These are phyloP conservation scores for Arctostaphylos glauca DNA, from an alignment of 148 eudicot genomes.

Conservation along the genomic window DNA sequence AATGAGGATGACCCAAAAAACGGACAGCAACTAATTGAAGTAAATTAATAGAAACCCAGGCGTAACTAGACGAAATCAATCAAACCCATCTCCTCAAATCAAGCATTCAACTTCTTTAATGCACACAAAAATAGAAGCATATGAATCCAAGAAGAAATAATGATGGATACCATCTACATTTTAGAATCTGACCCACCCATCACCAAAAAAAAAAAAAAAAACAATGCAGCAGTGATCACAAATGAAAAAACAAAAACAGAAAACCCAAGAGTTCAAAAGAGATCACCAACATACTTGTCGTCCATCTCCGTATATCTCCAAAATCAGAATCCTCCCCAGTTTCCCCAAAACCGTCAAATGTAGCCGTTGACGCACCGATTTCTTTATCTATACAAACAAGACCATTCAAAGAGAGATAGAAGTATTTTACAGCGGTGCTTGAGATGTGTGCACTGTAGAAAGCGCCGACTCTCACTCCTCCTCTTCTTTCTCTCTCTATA, in stretches of 20 bases:
- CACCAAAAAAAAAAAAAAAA: background rate
- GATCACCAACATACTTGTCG: conserved; percentile 24
- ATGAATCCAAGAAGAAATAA: background rate
- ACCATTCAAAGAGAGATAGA: no score
- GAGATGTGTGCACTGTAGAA: conserved; percentile 32
- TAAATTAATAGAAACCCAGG: conserved; percentile 15
- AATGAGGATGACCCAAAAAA: background rate
- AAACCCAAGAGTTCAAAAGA: background rate
- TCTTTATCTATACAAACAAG: conserved; percentile 14
- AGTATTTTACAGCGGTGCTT: conserved; percentile 16
- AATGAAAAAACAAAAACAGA: conserved; percentile 18
- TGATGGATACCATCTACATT: background rate
- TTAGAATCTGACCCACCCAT: conserved; percentile 3
- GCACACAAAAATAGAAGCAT: background rate
- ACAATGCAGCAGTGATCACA: background rate
- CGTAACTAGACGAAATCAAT: conserved; percentile 18
- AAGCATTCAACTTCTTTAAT: conserved; percentile 17
- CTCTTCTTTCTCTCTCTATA: conserved; percentile 5
- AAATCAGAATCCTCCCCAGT: background rate
- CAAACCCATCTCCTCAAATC: conserved; percentile 20
- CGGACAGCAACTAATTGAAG: background rate
- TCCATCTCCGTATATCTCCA: conserved; percentile 23
- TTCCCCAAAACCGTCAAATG: background rate
- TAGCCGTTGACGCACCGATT: conserved; percentile 19
- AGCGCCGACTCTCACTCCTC: conserved; percentile 23